These are phyloP conservation scores for Capronia americana DNA, from an alignment of 2,329 filamentous ascomycete genomes.

Conservation along the genomic window DNA sequence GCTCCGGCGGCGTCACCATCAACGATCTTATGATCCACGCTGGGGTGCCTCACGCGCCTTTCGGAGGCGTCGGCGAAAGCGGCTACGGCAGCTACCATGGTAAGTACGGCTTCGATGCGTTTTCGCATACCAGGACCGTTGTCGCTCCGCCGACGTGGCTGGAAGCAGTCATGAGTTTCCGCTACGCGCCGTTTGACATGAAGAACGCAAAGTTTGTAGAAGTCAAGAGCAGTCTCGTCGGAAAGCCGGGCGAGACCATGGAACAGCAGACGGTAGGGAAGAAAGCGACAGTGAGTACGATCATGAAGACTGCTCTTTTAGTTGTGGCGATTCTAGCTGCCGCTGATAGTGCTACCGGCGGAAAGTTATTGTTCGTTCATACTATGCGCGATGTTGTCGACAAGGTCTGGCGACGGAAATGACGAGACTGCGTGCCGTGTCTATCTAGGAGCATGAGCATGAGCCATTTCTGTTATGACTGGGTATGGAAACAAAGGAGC, in stretches of 20 bases:
- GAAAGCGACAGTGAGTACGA: background rate
- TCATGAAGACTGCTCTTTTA: background rate
- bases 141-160: slow-evolving; percentile 37
- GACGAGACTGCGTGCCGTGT: background rate
- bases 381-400: slow-evolving; percentile 11
- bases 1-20: slow-evolving; percentile 59
- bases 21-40: slow-evolving; percentile 58
- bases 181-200: slow-evolving; percentile 39
- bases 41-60: slow-evolving; percentile 51
- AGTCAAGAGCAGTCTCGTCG: slow-evolving; percentile 15
- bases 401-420: slow-evolving; percentile 4
- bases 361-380: slow-evolving; percentile 20
- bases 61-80: slow-evolving; percentile 59
- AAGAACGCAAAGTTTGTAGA: slow-evolving; percentile 17
- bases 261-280: slow-evolving; percentile 14
- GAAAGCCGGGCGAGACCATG: slow-evolving; percentile 19
- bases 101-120: slow-evolving; percentile 54
- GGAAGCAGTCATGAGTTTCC: slow-evolving; percentile 35
- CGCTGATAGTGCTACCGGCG: slow-evolving; percentile 10
- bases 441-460: too few species aligned
- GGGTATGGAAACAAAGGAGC: too few species aligned
- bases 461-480: too few species aligned
- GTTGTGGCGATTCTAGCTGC: slow-evolving; percentile 9
- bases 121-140: slow-evolving; percentile 45
- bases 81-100: slow-evolving; percentile 60